Percentiles rank a stretch among this genome's conserved stretches.
These are phyloP conservation scores for Pseudogymnoascus sp. DNA, from an alignment of 2,329 filamentous ascomycete species.

Conservation along the genomic window DNA sequence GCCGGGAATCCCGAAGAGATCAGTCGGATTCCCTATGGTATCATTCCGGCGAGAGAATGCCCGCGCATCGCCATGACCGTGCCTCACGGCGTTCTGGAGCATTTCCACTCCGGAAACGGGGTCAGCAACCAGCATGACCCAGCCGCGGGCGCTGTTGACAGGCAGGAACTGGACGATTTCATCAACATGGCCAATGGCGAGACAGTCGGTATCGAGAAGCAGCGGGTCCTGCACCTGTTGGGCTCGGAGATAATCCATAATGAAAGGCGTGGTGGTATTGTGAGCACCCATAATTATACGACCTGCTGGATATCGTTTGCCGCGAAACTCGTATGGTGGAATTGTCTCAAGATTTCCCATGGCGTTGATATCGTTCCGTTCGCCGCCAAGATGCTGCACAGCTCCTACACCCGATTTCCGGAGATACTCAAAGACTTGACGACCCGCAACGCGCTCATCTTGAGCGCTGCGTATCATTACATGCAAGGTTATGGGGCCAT, in stretches of 20 bases:
- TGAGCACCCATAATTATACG: slow-evolving; percentile 21
- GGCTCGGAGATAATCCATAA: slow-evolving; percentile 26
- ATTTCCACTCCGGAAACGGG: slow-evolving; percentile 20
- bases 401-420: slow-evolving; percentile 26
- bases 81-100: slow-evolving; percentile 13
- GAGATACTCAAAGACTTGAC: slow-evolving; percentile 28
- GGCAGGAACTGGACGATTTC: slow-evolving; percentile 30
- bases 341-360: slow-evolving; percentile 33
- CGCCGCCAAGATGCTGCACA: slow-evolving; percentile 23
- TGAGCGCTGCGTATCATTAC: neutral
- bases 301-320: slow-evolving; percentile 25
- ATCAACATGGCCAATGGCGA: slow-evolving; percentile 28
- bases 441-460: slow-evolving; percentile 22
- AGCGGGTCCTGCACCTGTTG: slow-evolving; percentile 31
- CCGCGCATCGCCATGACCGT: slow-evolving; percentile 4
- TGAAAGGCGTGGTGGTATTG: slow-evolving; percentile 12
- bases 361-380: slow-evolving; percentile 19
- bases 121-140: slow-evolving; percentile 21
- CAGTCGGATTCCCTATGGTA: neutral
- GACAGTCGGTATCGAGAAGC: slow-evolving; percentile 28
- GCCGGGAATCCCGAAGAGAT: neutral
- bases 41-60: neutral
- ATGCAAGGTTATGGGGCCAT: slow-evolving; percentile 22
- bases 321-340: slow-evolving; percentile 15
- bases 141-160: slow-evolving; percentile 17